Percentiles rank a stretch among this genome's conserved stretches.
Evolutionary conservation across 768 basidiomycete species (phyloP).

Genomic region (Kwoniella heveanensis): DNA sequence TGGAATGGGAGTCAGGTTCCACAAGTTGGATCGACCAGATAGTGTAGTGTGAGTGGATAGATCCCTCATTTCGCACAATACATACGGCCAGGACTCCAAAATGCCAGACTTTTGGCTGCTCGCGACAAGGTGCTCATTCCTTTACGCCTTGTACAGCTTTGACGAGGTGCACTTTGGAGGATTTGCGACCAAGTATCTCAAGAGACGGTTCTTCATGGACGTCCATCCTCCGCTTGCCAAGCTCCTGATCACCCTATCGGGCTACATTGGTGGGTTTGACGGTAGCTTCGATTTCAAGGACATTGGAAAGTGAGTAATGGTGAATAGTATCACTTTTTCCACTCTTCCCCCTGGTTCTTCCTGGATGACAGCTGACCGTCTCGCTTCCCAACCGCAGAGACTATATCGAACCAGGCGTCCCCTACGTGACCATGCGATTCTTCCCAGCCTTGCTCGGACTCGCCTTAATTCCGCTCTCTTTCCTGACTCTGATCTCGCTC

Average conservation of each 20-base stretch:
- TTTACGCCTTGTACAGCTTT: slow-evolving; percentile 69
- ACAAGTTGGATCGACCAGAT: slow-evolving; percentile 77
- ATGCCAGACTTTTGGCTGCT: no score
- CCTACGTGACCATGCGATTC: slow-evolving; percentile 95
- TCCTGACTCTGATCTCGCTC: slow-evolving; percentile 88
- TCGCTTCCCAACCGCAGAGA: slow-evolving; percentile 62
- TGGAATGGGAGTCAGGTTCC: slow-evolving; percentile 79
- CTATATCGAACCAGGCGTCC: slow-evolving; percentile 72
- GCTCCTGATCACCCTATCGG: slow-evolving; percentile 87
- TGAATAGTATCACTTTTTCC: no score
- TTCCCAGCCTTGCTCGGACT: slow-evolving; percentile 89
- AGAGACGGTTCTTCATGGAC: slow-evolving; percentile 71
- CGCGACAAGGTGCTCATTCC: no score
- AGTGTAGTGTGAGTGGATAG: slow-evolving; percentile 80
- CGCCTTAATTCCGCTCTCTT: slow-evolving; percentile 83
- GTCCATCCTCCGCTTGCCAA: slow-evolving; percentile 98
- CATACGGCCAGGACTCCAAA: no score
- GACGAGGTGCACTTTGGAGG: slow-evolving; percentile 99
- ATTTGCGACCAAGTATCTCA: slow-evolving; percentile 91
- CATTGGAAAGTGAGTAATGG: slow-evolving; percentile 84
- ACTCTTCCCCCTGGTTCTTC: no score
- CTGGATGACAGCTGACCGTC: no score
- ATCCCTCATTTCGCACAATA: not conserved
- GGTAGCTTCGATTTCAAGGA: slow-evolving; percentile 97
- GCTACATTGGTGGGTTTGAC: slow-evolving; percentile 80